These are phyloP conservation scores for Pyrrhoderma noxium DNA, from an alignment of 1,284 basidiomycete species.

Conservation along the genomic window DNA sequence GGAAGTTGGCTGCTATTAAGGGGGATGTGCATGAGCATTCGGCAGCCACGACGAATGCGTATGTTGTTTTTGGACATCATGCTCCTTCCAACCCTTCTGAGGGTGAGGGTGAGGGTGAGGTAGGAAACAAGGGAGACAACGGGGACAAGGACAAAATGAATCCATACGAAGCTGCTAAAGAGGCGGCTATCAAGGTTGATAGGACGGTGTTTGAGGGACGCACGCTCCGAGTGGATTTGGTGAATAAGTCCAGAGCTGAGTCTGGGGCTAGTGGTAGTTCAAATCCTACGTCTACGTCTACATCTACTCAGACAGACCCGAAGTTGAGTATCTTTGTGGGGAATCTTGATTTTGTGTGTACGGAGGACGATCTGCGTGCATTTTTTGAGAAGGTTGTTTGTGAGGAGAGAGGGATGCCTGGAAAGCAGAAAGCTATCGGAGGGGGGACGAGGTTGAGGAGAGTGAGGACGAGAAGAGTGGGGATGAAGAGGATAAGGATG, in stretches of 20 bases:
- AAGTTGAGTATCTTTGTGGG: conserved; percentile 87
- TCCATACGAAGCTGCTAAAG: conserved; percentile 65
- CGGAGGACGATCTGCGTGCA: conserved; percentile 82
- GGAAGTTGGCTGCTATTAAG: conserved; percentile 92
- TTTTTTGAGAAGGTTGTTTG: conserved; percentile 82
- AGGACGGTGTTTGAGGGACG: conserved; percentile 70
- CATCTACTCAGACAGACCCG: conserved; percentile 45
- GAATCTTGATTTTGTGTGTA: conserved; percentile 86
- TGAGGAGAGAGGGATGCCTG: conserved; percentile 70
- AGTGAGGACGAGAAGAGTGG: too few species aligned
- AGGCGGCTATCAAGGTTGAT: conserved; percentile 59
- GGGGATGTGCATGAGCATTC: conserved; percentile 70
- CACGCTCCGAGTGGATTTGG: conserved; percentile 67
- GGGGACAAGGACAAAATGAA: conserved; percentile 52
- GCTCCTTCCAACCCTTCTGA: conserved; percentile 30
- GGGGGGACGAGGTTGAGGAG: conserved; percentile 56
- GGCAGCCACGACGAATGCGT: conserved; percentile 72
- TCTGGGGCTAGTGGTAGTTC: conserved; percentile 24
- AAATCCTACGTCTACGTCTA: conserved; percentile 13
- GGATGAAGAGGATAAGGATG: too few species aligned
- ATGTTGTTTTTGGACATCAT: conserved; percentile 79
- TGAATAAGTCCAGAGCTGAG: too few species aligned
- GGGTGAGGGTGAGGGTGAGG: conserved; percentile 33
- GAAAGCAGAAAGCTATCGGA: conserved; percentile 65
- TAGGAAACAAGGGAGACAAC: conserved; percentile 29